Base-by-base conservation (phyloP, 495 filamentous ascomycete species). In the Penicilliopsis zonata region DNA sequence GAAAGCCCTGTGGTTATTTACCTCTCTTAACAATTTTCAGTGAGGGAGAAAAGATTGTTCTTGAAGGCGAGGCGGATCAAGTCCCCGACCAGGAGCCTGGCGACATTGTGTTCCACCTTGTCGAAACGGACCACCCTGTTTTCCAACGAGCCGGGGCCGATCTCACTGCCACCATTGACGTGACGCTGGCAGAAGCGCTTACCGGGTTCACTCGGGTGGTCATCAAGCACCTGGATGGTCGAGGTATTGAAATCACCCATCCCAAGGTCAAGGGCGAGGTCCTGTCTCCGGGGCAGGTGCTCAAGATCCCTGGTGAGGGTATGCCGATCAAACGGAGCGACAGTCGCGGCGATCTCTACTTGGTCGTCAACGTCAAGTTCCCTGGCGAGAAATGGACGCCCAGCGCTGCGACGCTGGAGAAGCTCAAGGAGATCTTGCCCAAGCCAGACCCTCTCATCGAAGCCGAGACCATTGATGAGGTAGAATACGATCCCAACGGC, bases 31-130 rank as follows among this genome's bases (percentile, higher is more conserved):
- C 9, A 20, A 8, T 24, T 16, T 19, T 9, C 30, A 73, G 73
- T 35, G 74, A 90, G 52, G 88, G 88, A 35, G 90, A 96, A 36
- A 73, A 74, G 31, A 93, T 98, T 41, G 74, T 92, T 9, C 61
- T 96, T 15, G 78, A 90, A 52, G 88, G 90, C 29, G 92, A 98
- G 60, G 90, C 92, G 6, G 90, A 98, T 45, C 90, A 98, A 50
- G 65, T 78, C 12, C 92, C 90, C 1, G 86, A 85, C 44, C 80
- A 85, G 52, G 84, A 83, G 21, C 92, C 87, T 3, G 90, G 90
- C 29, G 83, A 95, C 46, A 85, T 98, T 38, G 67, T 96, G 34
- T 96, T 98, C 65, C 69, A 76, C 24, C 53, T 98, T 4, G 69
- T 76, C 2, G 86, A 96, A 62, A 72, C 78, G 36, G 72, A 81